A percentile compares a stretch with the other conserved stretches of the same genome.
These are phyloP conservation scores for Emmonsiellopsis sp. DNA, from an alignment of 2,329 filamentous ascomycete genomes.

Conservation along the genomic window DNA sequence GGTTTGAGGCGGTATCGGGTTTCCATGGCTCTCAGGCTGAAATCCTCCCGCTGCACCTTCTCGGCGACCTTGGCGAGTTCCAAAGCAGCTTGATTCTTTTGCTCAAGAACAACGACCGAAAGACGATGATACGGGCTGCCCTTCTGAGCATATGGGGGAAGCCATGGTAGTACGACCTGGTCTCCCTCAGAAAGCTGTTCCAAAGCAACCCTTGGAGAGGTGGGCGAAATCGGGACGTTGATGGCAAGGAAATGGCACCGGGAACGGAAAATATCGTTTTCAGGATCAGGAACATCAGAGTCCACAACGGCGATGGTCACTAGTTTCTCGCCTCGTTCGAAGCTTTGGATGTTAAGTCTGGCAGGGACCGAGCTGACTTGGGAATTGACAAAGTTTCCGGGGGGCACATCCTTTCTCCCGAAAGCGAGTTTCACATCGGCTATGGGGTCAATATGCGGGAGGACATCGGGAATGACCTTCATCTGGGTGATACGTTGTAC, in stretches of 20 bases:
- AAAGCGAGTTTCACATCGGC: conserved; percentile 79
- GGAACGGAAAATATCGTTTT: conserved; percentile 64
- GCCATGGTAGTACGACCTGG: conserved; percentile 69
- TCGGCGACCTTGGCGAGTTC: conserved; percentile 49
- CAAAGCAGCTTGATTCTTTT: conserved; percentile 52
- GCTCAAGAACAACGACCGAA: conserved; percentile 73
- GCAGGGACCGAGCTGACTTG: conserved; percentile 63
- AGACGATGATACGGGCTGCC: conserved; percentile 86
- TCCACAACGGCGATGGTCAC: conserved; percentile 81
- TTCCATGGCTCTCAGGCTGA: conserved; percentile 66
- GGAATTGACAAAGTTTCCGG: conserved; percentile 71
- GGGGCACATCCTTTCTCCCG: conserved; percentile 56
- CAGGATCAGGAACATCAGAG: conserved; percentile 74
- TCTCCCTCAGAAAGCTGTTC: conserved; percentile 48
- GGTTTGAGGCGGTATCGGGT: conserved; percentile 59
- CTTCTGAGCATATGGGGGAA: conserved; percentile 79
- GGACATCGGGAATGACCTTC: conserved; percentile 76
- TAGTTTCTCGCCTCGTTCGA: conserved; percentile 69
- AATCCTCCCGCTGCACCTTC: conserved; percentile 50
- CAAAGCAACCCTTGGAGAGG: conserved; percentile 54
- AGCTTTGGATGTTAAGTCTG: conserved; percentile 73
- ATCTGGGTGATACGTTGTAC: conserved; percentile 81
- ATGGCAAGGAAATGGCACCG: conserved; percentile 81
- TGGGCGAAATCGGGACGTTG: conserved; percentile 58
- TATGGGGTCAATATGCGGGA: conserved; percentile 67